phyloP scores from a whole-genome alignment of 2,329 filamentous ascomycete species.

The Bertia moriformis region DNA sequence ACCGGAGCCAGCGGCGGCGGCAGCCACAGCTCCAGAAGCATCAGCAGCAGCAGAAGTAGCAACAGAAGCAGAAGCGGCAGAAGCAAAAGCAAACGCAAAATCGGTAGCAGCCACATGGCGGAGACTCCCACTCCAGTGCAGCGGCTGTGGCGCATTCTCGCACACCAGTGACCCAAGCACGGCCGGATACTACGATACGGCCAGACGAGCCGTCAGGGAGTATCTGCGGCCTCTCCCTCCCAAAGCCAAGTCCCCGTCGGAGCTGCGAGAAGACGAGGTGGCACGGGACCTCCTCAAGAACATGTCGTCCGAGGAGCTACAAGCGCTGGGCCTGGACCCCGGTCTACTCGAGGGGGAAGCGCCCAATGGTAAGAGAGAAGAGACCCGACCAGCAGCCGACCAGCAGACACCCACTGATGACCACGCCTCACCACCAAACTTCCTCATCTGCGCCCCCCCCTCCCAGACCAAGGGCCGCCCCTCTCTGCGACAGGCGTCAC shows the following conservation, averaged over 20 bases:
- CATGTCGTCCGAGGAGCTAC: slow-evolving; percentile 24
- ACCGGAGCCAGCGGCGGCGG: no score
- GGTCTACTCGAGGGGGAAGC: slow-evolving; percentile 16
- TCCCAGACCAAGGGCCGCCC: slow-evolving; percentile 24
- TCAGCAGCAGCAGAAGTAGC: no score
- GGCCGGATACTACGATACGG: slow-evolving; percentile 40
- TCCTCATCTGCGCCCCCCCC: background rate
- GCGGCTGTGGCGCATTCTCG: slow-evolving; percentile 50
- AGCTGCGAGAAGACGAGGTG: slow-evolving; percentile 33
- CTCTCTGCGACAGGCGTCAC: slow-evolving; percentile 80
- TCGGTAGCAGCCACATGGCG: background rate
- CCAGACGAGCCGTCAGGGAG: slow-evolving; percentile 30
- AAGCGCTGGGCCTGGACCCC: slow-evolving; percentile 29
- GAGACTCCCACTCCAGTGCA: slow-evolving; percentile 38
- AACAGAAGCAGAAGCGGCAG: background rate
- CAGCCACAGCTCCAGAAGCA: no score
- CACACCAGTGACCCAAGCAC: slow-evolving; percentile 35
- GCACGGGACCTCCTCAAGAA: slow-evolving; percentile 27
- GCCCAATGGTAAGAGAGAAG: slow-evolving; percentile 13
- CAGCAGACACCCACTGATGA: background rate
- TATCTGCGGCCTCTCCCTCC: no score
- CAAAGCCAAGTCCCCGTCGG: slow-evolving; percentile 11
- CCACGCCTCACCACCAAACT: background rate
- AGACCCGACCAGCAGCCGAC: slow-evolving; percentile 4
- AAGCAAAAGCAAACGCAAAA: background rate